phyloP scores from a whole-genome alignment of 345 rosid species.

The Brassica cretica region DNA sequence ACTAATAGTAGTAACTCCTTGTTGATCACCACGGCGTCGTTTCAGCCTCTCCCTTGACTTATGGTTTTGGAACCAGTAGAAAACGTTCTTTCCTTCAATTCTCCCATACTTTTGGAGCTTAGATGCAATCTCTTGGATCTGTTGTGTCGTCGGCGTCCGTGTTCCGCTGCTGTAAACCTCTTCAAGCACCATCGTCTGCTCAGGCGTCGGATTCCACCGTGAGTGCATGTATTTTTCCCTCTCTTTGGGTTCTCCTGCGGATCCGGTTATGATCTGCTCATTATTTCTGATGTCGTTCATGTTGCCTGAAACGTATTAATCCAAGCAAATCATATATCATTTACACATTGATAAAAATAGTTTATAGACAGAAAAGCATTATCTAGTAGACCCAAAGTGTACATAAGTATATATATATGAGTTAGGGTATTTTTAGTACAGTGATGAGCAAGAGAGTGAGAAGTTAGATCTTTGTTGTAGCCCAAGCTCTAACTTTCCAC shows the following conservation, averaged over 20 bases:
- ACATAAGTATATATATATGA: background rate
- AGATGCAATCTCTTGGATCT: conserved; percentile 59
- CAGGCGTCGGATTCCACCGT: conserved; percentile 73
- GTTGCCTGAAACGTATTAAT: conserved; percentile 6
- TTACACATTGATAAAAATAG: background rate
- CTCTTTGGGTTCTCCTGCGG: background rate
- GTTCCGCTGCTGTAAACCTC: conserved; percentile 54
- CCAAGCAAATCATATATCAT: conserved; percentile 3
- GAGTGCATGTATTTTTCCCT: background rate
- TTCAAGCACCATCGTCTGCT: conserved; percentile 56
- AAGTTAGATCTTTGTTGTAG: conserved; percentile 16
- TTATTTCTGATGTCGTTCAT: background rate
- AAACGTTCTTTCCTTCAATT: conserved; percentile 70
- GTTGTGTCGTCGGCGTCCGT: conserved; percentile 55
- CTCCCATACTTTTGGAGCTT: conserved; percentile 63
- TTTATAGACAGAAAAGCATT: background rate
- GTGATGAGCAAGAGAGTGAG: conserved; percentile 14
- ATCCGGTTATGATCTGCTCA: background rate
- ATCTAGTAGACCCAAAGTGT: background rate
- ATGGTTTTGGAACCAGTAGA: conserved; percentile 79
- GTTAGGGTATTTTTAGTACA: conserved; percentile 15
- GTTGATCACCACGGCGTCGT: conserved; percentile 40
- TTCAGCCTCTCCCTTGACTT: conserved; percentile 64
- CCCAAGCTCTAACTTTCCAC: conserved; percentile 15
- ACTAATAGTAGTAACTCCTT: conserved; percentile 13